These are phyloP conservation scores for Phytophthora melonis DNA, from an alignment of 352 stramenopile species.

Conservation along the genomic window DNA sequence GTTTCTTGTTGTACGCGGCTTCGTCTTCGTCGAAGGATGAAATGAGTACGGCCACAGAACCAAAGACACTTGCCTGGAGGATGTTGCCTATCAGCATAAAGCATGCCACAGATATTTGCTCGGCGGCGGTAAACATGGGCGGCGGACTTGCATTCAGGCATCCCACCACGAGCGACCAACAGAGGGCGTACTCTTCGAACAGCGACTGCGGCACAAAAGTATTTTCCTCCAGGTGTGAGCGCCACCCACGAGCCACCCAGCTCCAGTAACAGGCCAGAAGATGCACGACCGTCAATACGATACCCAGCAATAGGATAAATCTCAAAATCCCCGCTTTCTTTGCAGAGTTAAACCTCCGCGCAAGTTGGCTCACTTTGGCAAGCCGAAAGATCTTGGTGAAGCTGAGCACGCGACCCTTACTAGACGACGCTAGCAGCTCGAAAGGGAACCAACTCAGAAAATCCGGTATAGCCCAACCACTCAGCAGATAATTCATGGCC, in stretches of 20 bases:
- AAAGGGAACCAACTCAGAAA: slow-evolving; percentile 82
- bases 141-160: slow-evolving; percentile 74
- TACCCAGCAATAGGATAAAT: slow-evolving; percentile 57
- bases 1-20: slow-evolving; percentile 74
- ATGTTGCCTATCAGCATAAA: slow-evolving; percentile 82
- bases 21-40: slow-evolving; percentile 78
- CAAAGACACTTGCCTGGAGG: slow-evolving; percentile 76
- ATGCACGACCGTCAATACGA: slow-evolving; percentile 67
- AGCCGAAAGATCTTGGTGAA: slow-evolving; percentile 74
- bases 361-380: slow-evolving; percentile 74
- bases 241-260: slow-evolving; percentile 61
- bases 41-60: slow-evolving; percentile 68
- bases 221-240: slow-evolving; percentile 40
- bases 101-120: slow-evolving; percentile 67
- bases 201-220: slow-evolving; percentile 37
- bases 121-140: slow-evolving; percentile 53
- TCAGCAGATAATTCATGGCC: slow-evolving; percentile 58
- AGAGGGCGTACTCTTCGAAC: slow-evolving; percentile 52
- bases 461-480: slow-evolving; percentile 63
- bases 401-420: slow-evolving; percentile 60
- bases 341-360: slow-evolving; percentile 59
- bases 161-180: slow-evolving; percentile 67
- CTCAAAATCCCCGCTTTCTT: slow-evolving; percentile 76
- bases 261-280: slow-evolving; percentile 72
- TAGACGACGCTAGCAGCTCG: slow-evolving; percentile 46